Base-by-base conservation (phyloP, 2,329 filamentous ascomycete species). In the Aspergillus brasiliensis region DNA sequence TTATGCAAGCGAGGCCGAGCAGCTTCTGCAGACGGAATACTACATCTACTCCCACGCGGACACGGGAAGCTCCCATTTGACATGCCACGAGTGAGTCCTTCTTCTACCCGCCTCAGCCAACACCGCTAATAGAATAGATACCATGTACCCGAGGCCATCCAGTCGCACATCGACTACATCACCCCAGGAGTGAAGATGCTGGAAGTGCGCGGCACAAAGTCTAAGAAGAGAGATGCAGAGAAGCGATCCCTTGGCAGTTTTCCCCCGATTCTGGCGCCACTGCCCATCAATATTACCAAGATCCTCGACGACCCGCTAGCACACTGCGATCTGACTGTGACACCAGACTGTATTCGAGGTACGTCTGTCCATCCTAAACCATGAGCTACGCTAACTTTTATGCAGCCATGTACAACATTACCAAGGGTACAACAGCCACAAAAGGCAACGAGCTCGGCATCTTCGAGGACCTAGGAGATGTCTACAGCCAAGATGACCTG, bases 101-200 rank as follows among this genome's bases (percentile, higher is more conserved):
- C 1, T 34, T 15, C 31, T 13, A 7, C 21, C 15, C 15, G 8
- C 13, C 21, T n/a, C 15, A 34, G n/a, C 1, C 31, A 13, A 15
- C 15, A 13, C 13, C 10, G 27, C 42, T 49, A 25, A 44, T 21
- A 2, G 1, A 31, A 17, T 11, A 72, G 70, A 65, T 84, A 84
- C 68, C 81, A 83, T 58, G 72, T 86, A 2, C 83, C 83, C 1
- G 73, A 75, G 27, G 68, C 79, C 42, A 64, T 86, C 13, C 76
- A 76, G 46, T 63, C 75, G 10, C 81, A 85, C 59, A 75, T 86
- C 54, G 83, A 86, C 71, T 86, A 85, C 68, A 80, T 86, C 38
- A 85, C 81, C 0, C 84, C 84, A 2, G 75, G 75, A 23, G 64
- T 78, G 28, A 70, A 74, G 51, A 59, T 71, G 13, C 62, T 75